phyloP scores from a whole-genome alignment of 306 rosid genomes.

The Gastrolobium bilobum region DNA sequence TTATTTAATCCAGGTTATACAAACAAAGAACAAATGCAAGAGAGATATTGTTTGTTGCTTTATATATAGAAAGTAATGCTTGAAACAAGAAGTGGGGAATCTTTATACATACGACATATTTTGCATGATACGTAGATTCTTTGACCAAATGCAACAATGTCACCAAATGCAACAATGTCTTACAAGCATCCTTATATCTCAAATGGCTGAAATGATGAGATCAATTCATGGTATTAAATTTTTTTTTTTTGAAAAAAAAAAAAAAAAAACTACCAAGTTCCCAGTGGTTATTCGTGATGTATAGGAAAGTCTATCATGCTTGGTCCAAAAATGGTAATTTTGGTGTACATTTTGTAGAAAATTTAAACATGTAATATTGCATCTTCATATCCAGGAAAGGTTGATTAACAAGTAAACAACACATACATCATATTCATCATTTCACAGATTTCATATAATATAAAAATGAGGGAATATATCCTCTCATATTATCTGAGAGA shows the following conservation, averaged over 20 bases:
- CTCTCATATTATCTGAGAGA: too few relatives aligned
- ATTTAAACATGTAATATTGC: background rate
- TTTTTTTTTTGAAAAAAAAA: too few relatives aligned
- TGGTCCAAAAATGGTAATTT: slow-evolving; percentile 3
- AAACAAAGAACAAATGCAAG: too few relatives aligned
- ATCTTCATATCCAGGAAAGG: slow-evolving; percentile 30
- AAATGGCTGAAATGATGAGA: background rate
- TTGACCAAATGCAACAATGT: background rate
- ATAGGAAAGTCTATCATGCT: slow-evolving; percentile 23
- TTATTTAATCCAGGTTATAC: background rate
- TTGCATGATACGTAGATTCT: background rate
- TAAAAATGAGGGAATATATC: slow-evolving; percentile 37
- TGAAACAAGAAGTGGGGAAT: slow-evolving; percentile 7
- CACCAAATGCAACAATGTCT: slow-evolving; percentile 27
- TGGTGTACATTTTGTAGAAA: background rate
- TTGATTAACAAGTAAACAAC: slow-evolving; percentile 29
- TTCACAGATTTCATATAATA: slow-evolving; percentile 33
- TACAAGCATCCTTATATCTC: background rate
- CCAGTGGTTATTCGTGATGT: background rate
- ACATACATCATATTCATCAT: slow-evolving; percentile 8
- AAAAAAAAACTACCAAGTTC: background rate
- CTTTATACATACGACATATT: background rate
- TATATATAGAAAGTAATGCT: background rate
- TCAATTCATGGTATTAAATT: slow-evolving; percentile 13
- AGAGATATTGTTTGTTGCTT: slow-evolving; percentile 1